Evolutionary conservation across 352 stramenopile genomes (phyloP).

Genomic region (Poterioochromonas sp.): DNA sequence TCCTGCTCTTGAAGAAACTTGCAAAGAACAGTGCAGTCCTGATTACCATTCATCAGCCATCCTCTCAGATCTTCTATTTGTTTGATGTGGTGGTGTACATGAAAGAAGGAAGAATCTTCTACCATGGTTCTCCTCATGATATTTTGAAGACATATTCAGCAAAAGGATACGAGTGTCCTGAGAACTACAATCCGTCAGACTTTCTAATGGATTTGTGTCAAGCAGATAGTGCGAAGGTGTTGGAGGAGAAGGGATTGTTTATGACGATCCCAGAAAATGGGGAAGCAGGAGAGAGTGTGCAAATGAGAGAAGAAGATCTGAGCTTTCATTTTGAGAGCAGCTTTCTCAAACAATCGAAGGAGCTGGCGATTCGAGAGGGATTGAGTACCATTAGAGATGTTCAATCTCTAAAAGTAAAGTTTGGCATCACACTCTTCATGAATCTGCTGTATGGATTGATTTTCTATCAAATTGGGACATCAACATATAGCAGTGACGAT

Average conservation of each 20-base stretch:
- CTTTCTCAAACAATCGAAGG: slow-evolving; percentile 20
- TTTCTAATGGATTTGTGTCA: slow-evolving; percentile 56
- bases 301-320: background rate
- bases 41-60: slow-evolving; percentile 83
- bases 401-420: slow-evolving; percentile 38
- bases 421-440: slow-evolving; percentile 40
- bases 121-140: background rate
- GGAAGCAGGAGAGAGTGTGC: background rate
- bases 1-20: slow-evolving; percentile 72
- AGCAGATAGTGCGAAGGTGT: background rate
- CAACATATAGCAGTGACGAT: slow-evolving; percentile 44
- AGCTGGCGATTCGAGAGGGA: slow-evolving; percentile 38
- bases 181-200: slow-evolving; percentile 21
- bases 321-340: background rate
- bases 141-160: background rate
- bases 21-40: slow-evolving; percentile 61
- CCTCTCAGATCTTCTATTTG: slow-evolving; percentile 57
- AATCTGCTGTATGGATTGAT: slow-evolving; percentile 37
- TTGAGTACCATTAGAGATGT: slow-evolving; percentile 35
- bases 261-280: background rate
- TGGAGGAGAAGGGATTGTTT: background rate
- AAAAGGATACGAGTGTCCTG: background rate
- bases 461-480: slow-evolving; percentile 50
- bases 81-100: slow-evolving; percentile 1
- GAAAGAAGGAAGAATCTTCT: background rate